These are phyloP conservation scores for Primulina huaijiensis DNA, from an alignment of 257 asterid genomes.

Conservation along the genomic window DNA sequence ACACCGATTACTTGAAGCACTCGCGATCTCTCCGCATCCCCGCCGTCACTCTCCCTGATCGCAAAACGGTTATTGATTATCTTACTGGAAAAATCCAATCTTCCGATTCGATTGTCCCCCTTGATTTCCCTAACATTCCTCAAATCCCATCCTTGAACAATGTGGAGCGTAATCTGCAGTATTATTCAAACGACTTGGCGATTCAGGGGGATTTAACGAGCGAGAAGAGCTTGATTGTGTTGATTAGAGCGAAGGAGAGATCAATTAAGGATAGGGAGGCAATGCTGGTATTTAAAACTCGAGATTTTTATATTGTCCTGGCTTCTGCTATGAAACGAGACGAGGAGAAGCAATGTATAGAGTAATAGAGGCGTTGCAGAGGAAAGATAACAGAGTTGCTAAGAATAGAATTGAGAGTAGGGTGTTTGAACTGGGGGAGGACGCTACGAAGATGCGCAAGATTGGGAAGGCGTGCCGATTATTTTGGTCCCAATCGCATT, in stretches of 20 bases:
- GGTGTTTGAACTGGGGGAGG: constrained; percentile 65
- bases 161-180: constrained; percentile 31
- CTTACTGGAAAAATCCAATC: constrained; percentile 77
- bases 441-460: constrained; percentile 72
- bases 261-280: constrained; percentile 75
- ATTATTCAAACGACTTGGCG: constrained; percentile 31
- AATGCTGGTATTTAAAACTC: constrained; percentile 59
- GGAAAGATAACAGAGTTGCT: constrained; percentile 88
- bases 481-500: constrained; percentile 93
- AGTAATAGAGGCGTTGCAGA: constrained; percentile 81
- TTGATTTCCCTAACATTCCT: constrained; percentile 42
- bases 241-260: constrained; percentile 68
- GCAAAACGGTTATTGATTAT: constrained; percentile 80
- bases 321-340: constrained; percentile 71
- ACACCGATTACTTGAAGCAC: constrained; percentile 75
- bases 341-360: constrained; percentile 70
- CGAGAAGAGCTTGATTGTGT: constrained; percentile 41
- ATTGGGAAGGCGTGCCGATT: constrained; percentile 97
- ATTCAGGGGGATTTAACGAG: constrained; percentile 26
- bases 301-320: constrained; percentile 72
- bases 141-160: constrained; percentile 21
- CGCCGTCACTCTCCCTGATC: constrained; percentile 81
- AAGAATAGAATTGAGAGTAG: constrained; percentile 83
- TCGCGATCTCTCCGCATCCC: constrained; percentile 75
- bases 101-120: constrained; percentile 58